Conservation (phyloP, 2,329 filamentous ascomycete species). For the Arthroderma sp. region DNA sequence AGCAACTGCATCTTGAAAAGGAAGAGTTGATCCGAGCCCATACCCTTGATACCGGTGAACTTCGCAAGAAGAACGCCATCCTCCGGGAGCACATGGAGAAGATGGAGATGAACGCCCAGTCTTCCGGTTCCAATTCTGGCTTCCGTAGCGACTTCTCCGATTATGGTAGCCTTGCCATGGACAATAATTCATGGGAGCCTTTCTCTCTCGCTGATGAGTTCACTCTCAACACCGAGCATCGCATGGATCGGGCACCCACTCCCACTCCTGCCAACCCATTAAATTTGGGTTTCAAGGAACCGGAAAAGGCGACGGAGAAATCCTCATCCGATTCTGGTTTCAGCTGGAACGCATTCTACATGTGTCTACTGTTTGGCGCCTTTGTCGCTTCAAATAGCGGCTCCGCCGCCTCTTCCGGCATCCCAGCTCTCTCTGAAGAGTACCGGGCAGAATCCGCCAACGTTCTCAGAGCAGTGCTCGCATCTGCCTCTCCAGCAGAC, state of each 20-base stretch:
- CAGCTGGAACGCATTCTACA: slow-evolving; percentile 59
- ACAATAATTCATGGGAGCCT: slow-evolving; percentile 63
- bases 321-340: slow-evolving; percentile 51
- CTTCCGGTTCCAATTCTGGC: slow-evolving; percentile 30
- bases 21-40: slow-evolving; percentile 80
- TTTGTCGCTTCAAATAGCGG: slow-evolving; percentile 83
- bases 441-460: slow-evolving; percentile 36
- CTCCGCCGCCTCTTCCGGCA: slow-evolving; percentile 46
- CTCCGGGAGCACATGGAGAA: slow-evolving; percentile 53
- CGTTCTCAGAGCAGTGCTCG: slow-evolving; percentile 34
- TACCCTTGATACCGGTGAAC: slow-evolving; percentile 77
- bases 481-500: slow-evolving; percentile 29
- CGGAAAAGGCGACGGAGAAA: slow-evolving; percentile 25
- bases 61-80: slow-evolving; percentile 83
- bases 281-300: slow-evolving; percentile 29
- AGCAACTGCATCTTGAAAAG: slow-evolving; percentile 69
- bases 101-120: slow-evolving; percentile 26
- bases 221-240: slow-evolving; percentile 27
- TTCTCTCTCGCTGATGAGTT: slow-evolving; percentile 61
- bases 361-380: slow-evolving; percentile 92
- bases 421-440: slow-evolving; percentile 33
- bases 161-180: slow-evolving; percentile 75
- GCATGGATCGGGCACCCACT: slow-evolving; percentile 15
- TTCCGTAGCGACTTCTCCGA: slow-evolving; percentile 62
- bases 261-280: slow-evolving; percentile 21